A percentile compares a stretch with the other conserved stretches of the same genome.
These are phyloP conservation scores for Penicillium sp. DNA, from an alignment of 2,329 filamentous ascomycete genomes.

Conservation along the genomic window DNA sequence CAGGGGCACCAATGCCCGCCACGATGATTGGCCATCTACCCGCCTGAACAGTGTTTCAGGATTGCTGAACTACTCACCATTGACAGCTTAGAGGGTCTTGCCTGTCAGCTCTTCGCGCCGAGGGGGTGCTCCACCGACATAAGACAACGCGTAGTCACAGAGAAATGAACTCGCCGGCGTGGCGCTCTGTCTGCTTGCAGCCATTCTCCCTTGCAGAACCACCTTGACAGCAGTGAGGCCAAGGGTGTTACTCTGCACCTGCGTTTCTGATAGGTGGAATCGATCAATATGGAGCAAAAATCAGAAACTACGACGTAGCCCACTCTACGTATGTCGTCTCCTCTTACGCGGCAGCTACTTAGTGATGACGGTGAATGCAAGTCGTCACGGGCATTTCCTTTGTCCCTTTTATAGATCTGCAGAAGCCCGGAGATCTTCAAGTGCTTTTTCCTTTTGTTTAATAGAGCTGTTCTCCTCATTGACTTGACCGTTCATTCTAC, in stretches of 20 bases:
- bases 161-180: conserved; percentile 17
- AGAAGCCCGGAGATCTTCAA: conserved; percentile 5
- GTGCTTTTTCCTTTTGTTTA: conserved; percentile 8
- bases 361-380: background rate
- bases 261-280: conserved; percentile 15
- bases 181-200: conserved; percentile 2
- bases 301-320: conserved; percentile 8
- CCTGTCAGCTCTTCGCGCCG: conserved; percentile 16
- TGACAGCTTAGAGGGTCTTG: conserved; percentile 1
- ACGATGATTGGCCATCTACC: conserved; percentile 18
- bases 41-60: conserved; percentile 21
- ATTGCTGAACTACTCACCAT: conserved; percentile 6
- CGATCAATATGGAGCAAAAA: conserved; percentile 1
- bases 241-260: conserved; percentile 7
- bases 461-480: conserved; percentile 7
- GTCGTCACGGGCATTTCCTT: no score
- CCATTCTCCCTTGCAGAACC: conserved; percentile 7
- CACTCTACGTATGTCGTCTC: no score
- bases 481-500: conserved; percentile 4
- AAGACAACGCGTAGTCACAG: conserved; percentile 17
- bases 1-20: background rate
- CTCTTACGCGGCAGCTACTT: no score
- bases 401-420: conserved; percentile 16
- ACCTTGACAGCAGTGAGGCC: conserved; percentile 17
- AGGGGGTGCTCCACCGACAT: conserved; percentile 12